phyloP scores from a whole-genome alignment of 2,329 filamentous ascomycete genomes.

The Rugonectria rugulosa region DNA sequence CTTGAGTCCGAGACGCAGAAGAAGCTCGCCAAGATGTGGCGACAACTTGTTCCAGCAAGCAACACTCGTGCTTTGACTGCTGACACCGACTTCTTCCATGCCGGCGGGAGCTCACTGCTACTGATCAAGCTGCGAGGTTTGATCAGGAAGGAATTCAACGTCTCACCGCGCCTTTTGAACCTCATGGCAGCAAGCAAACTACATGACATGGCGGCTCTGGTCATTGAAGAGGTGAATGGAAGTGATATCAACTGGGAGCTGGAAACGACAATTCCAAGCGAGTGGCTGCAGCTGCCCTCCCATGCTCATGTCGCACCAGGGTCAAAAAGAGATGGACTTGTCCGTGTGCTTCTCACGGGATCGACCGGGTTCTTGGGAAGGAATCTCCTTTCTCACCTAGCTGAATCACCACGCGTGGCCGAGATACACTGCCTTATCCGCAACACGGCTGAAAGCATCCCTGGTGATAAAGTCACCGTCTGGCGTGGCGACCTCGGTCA shows the following conservation, averaged over 20 bases:
- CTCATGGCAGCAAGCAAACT: constrained; percentile 1
- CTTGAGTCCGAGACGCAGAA: neutral
- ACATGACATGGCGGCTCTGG: neutral
- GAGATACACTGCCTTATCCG: constrained; percentile 10
- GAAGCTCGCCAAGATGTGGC: constrained; percentile 22
- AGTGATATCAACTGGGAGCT: constrained; percentile 1
- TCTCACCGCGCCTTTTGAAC: neutral
- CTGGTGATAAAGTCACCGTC: neutral
- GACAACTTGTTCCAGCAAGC: constrained; percentile 26
- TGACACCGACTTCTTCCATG: constrained; percentile 7
- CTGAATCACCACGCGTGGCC: neutral
- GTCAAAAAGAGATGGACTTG: neutral
- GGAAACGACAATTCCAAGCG: neutral
- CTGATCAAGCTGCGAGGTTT: constrained; percentile 1
- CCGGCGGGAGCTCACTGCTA: constrained; percentile 2
- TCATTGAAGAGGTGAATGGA: neutral
- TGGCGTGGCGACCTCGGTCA: neutral
- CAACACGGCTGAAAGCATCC: neutral
- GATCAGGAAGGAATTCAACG: neutral
- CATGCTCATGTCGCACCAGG: neutral
- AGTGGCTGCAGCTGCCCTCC: neutral
- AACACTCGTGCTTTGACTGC: constrained; percentile 26
- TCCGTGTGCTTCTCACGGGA: constrained; percentile 2
- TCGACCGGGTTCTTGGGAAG: constrained; percentile 4
- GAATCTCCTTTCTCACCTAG: neutral